Evolutionary conservation across 768 basidiomycete genomes (phyloP), one percentile per base, ranked within the genome.

Genomic region (Lyophyllum atratum): DNA sequence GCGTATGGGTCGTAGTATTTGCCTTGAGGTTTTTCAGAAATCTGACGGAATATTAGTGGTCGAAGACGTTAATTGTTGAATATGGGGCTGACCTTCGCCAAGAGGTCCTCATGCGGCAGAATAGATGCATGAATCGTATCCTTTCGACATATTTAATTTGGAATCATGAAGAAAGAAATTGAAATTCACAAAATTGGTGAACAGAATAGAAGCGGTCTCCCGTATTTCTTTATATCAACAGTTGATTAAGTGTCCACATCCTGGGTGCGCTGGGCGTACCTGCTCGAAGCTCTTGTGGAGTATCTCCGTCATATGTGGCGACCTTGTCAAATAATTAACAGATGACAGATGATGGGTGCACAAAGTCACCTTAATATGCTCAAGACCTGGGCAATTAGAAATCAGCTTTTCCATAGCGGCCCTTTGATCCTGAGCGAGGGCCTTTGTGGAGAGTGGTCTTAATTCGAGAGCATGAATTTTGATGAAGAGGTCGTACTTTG

Each of bases 271-370:
- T 11, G 0, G 49, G 62, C 72, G 47, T 55, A 89, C 91, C 79
- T 60, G 78, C 71, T 50, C 93, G 80, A 25, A 70, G 67, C 31
- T 92, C 89, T 68, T 83, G 80, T 0, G 89, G 85, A 0, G 94
- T 95, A 65, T 96, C 93, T 0, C 93, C 93, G 60, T 96, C 93
- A 65, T 93, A 96, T 0, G 89, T 95, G 2, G 84, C 84, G 12
- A 92, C 79, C 82, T 85, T 51, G 15, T 12, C 19, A 22, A 49
- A 40, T 42, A 15, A 24, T 22, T 21, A 40, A 49, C 24, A 31
- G 22, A 10, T 28, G 25, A 25, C 21, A 21, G 47, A n/a, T 52
- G 34, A n/a, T 10, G 22, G 12, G 11, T n/a, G 6, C 29, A 11
- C 7, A 53, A 45, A 49, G 57, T 44, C 39, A 86, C 87, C 67